Evolutionary conservation across 2,329 filamentous ascomycete species (phyloP), one percentile per base, ranked within the genome.

Genomic region (Berkeleyomyces basicola): DNA sequence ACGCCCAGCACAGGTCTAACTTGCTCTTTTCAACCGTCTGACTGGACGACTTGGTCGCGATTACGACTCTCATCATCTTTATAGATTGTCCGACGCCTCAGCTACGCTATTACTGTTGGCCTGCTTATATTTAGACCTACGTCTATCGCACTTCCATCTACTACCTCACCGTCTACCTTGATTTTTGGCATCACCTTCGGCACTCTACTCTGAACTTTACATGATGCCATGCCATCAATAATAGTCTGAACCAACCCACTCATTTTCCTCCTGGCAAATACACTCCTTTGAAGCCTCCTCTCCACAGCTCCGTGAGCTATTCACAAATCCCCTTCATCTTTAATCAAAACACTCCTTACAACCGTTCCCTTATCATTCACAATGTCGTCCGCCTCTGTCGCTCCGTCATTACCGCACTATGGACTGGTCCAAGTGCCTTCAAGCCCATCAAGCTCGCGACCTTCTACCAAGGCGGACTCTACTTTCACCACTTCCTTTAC

Each of bases 391-490:
- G 57, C 44, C n/a, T 59, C 51, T 37, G 37, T 55, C 33, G 5
- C 51, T 36, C 7, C 51, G 7, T 37, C 51, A 59, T 23, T 59
- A 4, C 31, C 10, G 36, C 43, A 58, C 36, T 42, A 40, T 16
- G 33, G 37, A 42, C 61, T 49, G 23, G 43, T 49, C 16, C 61
- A 16, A n/a, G 33, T 49, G 44, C 31, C 33, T 23, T 23, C 53
- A 33, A 63, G 55, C 57, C 37, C 55, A 14, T 37, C 55, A 14
- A 58, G 23, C 36, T 63, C 62, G 16, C 62, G 49, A 23, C 47
- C 58, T 23, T 63, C 58, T 4, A 58, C 62, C 39, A 43, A 57
- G 11, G 58, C 53, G 10, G 58, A 63, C n/a, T 63, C 58, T 37
- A 49, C 36, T 23, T 49, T 63, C 39, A 43, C 37, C 2, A 37